These are phyloP conservation scores for Scheffersomyces titani DNA, from an alignment of 1,139 yeast species.

Conservation along the genomic window DNA sequence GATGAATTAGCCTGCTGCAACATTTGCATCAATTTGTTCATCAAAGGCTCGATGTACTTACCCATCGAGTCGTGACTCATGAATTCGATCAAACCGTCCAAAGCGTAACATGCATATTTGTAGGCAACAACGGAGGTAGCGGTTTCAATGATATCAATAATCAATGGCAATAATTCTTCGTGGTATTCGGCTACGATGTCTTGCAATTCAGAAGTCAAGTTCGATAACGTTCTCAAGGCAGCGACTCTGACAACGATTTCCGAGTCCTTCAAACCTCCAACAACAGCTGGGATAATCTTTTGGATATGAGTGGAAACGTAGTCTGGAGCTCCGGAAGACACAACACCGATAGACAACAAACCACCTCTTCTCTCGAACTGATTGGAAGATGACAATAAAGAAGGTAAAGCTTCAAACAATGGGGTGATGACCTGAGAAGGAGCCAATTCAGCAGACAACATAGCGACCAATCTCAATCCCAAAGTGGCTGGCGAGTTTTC, in stretches of 20 bases:
- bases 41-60: conserved; percentile 80
- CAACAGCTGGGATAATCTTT: conserved; percentile 70
- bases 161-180: conserved; percentile 78
- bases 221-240: conserved; percentile 79
- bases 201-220: conserved; percentile 81
- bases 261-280: conserved; percentile 77
- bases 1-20: conserved; percentile 65
- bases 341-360: conserved; percentile 75
- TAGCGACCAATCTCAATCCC: conserved; percentile 79
- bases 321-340: conserved; percentile 94
- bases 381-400: conserved; percentile 62
- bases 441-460: conserved; percentile 80
- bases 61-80: conserved; percentile 86
- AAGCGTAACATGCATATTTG: conserved; percentile 87
- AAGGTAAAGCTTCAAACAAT: conserved; percentile 66
- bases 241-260: conserved; percentile 80
- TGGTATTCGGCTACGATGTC: conserved; percentile 83
- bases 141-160: conserved; percentile 82
- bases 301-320: conserved; percentile 75
- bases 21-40: conserved; percentile 86
- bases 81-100: conserved; percentile 90
- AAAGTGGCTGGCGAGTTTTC: conserved; percentile 79
- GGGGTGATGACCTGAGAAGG: conserved; percentile 90
- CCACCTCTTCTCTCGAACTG: conserved; percentile 87
- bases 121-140: conserved; percentile 84